Base-by-base conservation (phyloP, 305 asterid species). In the Coffea humblotiana region DNA sequence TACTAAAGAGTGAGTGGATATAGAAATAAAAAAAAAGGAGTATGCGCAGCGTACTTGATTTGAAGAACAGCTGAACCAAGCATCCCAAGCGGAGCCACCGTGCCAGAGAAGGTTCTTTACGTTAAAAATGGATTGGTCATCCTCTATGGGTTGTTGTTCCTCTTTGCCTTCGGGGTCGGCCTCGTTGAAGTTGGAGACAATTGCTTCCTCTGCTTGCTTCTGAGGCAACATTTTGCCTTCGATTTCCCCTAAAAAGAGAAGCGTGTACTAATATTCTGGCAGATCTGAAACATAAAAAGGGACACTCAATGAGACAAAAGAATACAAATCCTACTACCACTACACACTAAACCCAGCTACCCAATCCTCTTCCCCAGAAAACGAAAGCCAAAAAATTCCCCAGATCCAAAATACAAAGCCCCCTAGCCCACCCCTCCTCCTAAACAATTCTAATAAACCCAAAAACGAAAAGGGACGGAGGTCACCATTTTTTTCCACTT, bases 181-280 rank as follows among this genome's bases (percentile, higher is more conserved):
- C 29, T 89, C 97, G 68, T 76, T 88, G 88, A 87, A 87, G 85
- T 66, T 90, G 78, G 98, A 78, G 83, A 91, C 97, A 75, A 95
- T 95, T 6, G 99, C 92, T 87, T 95, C 98, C 87, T 95, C 99
- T 85, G 95, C 97, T 91, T 90, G 98, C 88, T 91, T 95, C 81
- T 91, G 91, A 54, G 82, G 78, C 95, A 85, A 92, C 99, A 95
- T 95, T 40, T 40, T 90, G 79, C 83, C 60, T 69, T 83, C 77
- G 80, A 74, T 80, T 87, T 74, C 78, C 78, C 47, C 77, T n/a
- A 63, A 43, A 70, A 63, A 76, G 47, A 69, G 67, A 63, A n/a
- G 56, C 69, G 75, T 66, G 43, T 40, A 40, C 79, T 75, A 58
- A 49, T 61, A 74, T 77, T 72, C 78, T 19, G 72, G 76, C 84